These are phyloP conservation scores for Viridothelium virens DNA, from an alignment of 495 filamentous ascomycete species.

Conservation along the genomic window DNA sequence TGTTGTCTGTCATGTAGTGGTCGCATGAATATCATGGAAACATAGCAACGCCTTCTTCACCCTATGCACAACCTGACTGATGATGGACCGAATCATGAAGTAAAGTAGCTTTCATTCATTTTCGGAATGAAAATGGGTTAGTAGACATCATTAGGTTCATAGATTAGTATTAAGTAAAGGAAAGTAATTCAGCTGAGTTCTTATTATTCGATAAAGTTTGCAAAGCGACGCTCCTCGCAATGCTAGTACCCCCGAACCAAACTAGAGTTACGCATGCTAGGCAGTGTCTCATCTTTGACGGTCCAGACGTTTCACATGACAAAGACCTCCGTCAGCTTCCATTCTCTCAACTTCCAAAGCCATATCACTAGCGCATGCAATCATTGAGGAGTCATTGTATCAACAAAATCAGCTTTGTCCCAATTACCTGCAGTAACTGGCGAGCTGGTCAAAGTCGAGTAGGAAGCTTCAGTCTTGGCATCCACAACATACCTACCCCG, in stretches of 20 bases:
- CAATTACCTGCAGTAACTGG: neutral
- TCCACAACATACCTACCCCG: slow-evolving; percentile 6
- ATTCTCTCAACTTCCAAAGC: neutral
- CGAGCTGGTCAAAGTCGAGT: neutral
- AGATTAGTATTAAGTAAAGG: too few relatives aligned
- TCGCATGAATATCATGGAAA: neutral
- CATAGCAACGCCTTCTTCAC: neutral
- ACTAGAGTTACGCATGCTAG: neutral
- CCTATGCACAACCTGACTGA: neutral
- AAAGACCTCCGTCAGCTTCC: slow-evolving; percentile 1
- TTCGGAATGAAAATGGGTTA: neutral
- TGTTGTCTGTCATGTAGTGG: neutral
- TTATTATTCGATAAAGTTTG: too few relatives aligned
- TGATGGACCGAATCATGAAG: neutral
- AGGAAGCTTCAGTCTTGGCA: neutral
- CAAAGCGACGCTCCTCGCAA: too few relatives aligned
- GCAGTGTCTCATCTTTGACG: slow-evolving; percentile 1
- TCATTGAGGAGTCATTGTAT: neutral
- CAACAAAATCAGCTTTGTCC: neutral
- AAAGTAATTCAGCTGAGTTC: too few relatives aligned
- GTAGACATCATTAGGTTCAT: too few relatives aligned
- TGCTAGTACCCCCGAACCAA: too few relatives aligned
- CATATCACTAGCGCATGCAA: neutral
- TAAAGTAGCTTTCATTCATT: neutral
- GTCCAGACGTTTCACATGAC: slow-evolving; percentile 12